Evolutionary conservation across 1,284 basidiomycete genomes (phyloP).

Genomic region (Tilletia caries): DNA sequence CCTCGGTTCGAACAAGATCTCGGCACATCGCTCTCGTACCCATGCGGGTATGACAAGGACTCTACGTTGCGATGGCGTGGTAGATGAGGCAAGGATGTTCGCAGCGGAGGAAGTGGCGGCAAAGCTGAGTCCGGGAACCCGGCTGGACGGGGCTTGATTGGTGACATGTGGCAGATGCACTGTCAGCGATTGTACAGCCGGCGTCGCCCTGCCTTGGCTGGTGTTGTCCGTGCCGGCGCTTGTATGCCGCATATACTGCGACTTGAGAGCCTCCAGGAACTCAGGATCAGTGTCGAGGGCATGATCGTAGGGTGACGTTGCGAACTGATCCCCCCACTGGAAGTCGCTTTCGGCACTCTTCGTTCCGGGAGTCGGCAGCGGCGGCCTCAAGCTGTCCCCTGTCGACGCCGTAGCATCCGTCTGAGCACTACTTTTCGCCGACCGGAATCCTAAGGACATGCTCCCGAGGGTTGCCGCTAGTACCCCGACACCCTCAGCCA

Average conservation of each 20-base stretch:
- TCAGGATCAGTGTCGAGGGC: not conserved
- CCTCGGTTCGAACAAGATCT: slow-evolving; percentile 76
- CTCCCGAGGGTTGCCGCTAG: not conserved
- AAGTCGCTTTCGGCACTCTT: not conserved
- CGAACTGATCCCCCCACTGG: not conserved
- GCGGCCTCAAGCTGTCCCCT: not conserved
- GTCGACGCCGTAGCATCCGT: not conserved
- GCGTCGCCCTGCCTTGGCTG: not conserved
- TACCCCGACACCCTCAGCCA: not conserved
- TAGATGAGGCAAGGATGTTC: not conserved
- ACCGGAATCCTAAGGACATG: not conserved
- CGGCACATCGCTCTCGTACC: slow-evolving; percentile 84
- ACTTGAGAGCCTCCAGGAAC: not conserved
- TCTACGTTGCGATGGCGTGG: slow-evolving; percentile 54
- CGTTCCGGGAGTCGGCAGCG: not conserved
- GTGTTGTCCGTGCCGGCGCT: no score
- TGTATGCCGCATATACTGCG: not conserved
- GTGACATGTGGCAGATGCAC: not conserved
- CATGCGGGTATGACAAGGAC: slow-evolving; percentile 85
- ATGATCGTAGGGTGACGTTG: not conserved
- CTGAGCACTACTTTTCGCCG: not conserved
- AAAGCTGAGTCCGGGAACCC: not conserved
- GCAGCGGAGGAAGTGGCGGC: not conserved
- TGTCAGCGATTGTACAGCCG: not conserved
- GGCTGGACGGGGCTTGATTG: not conserved